Evolutionary conservation across 1,139 yeast genomes (phyloP).

Genomic region (Scheffersomyces titani): DNA sequence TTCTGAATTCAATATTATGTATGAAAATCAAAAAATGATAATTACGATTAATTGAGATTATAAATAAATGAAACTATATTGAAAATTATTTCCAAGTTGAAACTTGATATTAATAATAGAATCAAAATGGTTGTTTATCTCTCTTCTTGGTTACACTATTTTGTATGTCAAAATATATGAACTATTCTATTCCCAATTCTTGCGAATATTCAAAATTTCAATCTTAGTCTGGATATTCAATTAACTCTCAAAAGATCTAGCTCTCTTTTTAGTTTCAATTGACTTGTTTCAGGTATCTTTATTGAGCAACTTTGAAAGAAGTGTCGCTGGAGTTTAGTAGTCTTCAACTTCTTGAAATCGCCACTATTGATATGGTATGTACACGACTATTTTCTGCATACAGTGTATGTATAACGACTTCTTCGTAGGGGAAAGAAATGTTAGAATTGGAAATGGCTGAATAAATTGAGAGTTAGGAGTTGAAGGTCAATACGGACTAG

Average conservation of each 20-base stretch:
- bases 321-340: not conserved
- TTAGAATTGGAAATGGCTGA: not conserved
- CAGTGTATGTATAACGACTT: not conserved
- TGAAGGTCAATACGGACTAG: too few species aligned
- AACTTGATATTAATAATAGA: not conserved
- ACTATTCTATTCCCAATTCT: not conserved
- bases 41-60: not conserved
- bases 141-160: not conserved
- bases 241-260: not conserved
- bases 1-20: not conserved
- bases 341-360: not conserved
- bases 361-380: not conserved
- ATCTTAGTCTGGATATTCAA: not conserved
- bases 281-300: not conserved
- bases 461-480: not conserved
- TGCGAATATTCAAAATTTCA: not conserved
- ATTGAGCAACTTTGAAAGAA: not conserved
- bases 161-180: not conserved
- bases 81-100: not conserved
- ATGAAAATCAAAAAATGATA: not conserved
- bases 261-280: not conserved
- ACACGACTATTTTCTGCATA: not conserved
- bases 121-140: not conserved
- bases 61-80: too few species aligned
- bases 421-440: not conserved